Base-by-base conservation (phyloP, 768 basidiomycete genomes). In the Crassisporium funariophilum region DNA sequence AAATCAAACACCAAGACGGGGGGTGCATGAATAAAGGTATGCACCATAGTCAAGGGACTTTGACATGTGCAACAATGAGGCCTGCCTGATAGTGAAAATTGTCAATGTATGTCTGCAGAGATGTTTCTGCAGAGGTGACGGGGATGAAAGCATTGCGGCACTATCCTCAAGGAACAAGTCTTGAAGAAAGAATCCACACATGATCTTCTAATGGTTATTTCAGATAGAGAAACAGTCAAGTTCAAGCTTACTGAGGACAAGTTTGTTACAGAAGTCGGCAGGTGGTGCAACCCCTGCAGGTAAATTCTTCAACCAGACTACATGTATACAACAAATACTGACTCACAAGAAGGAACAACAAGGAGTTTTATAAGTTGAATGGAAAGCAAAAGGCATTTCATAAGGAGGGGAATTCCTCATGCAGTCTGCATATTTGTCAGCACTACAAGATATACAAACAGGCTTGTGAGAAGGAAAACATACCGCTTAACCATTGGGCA, bases 401-500 rank as follows among this genome's bases (percentile, higher is more conserved):
- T 13, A 40, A 13, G 2, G 50, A 46, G 2, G 35, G 50, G 15
- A 52, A 52, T 34, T 35, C 34, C 11, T 39, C 35, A 7, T 52
- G 50, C 27, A 36, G 24, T 21, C 19, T 19, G 29, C 49, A 54
- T 36, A 50, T 54, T 21, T 17, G 36, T 21, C 43, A 50, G 31
- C 49, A 54, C 29, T 53, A 53, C 40, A 38, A 39, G 3, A 2
- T 29, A 7, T 51, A 51, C 34, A 21, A 17, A 31, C 23, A 35
- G 20, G 17, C 16, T 13, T 50, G 53, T 37, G 29, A 54, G 29
- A 39, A 45, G n/a, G 34, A 15, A 20, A 46, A 50, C 19, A 50
- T 54, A 52, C 38, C 46, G 15, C 31, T 47, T n/a, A 48, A 53
- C 23, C 51, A 53, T 37, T 37, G 35, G 15, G 21, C 23, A 9